phyloP scores from a whole-genome alignment of 805 yeast genomes.

The Pichia paraexigua region DNA sequence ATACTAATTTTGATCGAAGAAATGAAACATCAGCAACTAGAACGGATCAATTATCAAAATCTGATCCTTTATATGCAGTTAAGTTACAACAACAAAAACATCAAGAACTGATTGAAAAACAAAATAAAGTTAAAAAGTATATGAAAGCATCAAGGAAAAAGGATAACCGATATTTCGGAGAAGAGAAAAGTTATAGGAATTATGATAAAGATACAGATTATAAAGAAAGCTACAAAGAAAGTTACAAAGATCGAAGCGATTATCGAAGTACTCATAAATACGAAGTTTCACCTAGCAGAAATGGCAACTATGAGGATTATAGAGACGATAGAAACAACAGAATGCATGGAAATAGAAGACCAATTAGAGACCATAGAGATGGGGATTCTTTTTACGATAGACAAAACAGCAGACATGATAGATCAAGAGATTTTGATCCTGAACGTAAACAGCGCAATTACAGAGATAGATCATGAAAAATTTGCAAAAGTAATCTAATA shows the following conservation, averaged over 20 bases:
- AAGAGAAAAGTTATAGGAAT: not conserved
- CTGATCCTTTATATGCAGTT: constrained; percentile 47
- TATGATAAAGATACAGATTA: not conserved
- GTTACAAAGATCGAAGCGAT: not conserved
- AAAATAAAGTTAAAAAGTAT: constrained; percentile 2
- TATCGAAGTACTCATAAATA: not conserved
- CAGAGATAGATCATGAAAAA: not conserved
- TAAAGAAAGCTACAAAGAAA: not conserved
- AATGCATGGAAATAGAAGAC: too few relatives aligned
- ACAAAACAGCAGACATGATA: not conserved
- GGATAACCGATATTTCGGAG: not conserved
- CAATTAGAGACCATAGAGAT: not conserved
- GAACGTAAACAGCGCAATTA: not conserved
- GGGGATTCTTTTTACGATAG: not conserved
- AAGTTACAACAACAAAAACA: constrained; percentile 24
- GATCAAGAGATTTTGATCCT: constrained; percentile 5
- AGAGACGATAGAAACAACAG: not conserved
- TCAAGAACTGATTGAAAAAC: constrained; percentile 10
- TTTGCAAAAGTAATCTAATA: not conserved
- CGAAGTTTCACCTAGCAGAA: not conserved
- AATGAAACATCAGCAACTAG: constrained; percentile 8
- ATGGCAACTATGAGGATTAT: not conserved
- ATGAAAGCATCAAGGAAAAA: not conserved
- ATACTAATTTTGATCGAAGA: constrained; percentile 6
- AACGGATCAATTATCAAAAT: constrained; percentile 18